Conservation (phyloP, 1,139 yeast species). For the Arxiozyma slooffiae region DNA sequence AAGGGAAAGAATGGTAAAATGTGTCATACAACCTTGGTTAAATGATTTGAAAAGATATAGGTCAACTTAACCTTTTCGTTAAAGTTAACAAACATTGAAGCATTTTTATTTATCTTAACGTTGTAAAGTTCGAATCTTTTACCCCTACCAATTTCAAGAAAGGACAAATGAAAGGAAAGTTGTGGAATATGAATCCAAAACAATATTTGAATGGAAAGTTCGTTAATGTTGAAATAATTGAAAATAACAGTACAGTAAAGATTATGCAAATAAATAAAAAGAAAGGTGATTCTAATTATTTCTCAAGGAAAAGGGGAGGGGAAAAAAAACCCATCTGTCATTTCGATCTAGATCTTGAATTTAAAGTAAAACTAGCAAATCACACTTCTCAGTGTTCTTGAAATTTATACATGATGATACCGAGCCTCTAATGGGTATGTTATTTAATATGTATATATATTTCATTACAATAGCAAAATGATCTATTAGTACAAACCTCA, state of each 20-base stretch:
- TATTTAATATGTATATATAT: constrained; percentile 38
- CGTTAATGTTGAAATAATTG: constrained; percentile 28
- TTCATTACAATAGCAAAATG: constrained; percentile 50
- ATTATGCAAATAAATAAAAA: constrained; percentile 39
- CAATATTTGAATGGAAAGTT: constrained; percentile 44
- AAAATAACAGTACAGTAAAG: constrained; percentile 25
- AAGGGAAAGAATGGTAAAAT: constrained; percentile 11
- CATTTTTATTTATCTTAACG: too few species aligned
- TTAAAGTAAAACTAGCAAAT: constrained; percentile 36
- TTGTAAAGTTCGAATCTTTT: too few species aligned
- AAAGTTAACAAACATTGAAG: too few species aligned
- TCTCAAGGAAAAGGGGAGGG: constrained; percentile 76
- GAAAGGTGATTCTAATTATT: constrained; percentile 75
- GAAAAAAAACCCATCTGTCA: constrained; percentile 68
- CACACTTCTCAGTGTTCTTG: constrained; percentile 47
- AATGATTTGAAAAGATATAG: constrained; percentile 12
- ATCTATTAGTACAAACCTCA: too few species aligned
- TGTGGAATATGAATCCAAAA: too few species aligned
- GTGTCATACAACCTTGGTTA: constrained; percentile 23
- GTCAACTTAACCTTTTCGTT: constrained; percentile 10
- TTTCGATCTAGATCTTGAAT: constrained; percentile 50
- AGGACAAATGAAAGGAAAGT: too few species aligned
- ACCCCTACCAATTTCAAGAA: too few species aligned
- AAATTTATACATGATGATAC: constrained; percentile 68
- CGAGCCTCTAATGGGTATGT: constrained; percentile 51